A percentile compares a stretch with the other conserved stretches of the same genome.
Conservation (phyloP, 208 protist genomes). For the Leishmania turanica region DNA sequence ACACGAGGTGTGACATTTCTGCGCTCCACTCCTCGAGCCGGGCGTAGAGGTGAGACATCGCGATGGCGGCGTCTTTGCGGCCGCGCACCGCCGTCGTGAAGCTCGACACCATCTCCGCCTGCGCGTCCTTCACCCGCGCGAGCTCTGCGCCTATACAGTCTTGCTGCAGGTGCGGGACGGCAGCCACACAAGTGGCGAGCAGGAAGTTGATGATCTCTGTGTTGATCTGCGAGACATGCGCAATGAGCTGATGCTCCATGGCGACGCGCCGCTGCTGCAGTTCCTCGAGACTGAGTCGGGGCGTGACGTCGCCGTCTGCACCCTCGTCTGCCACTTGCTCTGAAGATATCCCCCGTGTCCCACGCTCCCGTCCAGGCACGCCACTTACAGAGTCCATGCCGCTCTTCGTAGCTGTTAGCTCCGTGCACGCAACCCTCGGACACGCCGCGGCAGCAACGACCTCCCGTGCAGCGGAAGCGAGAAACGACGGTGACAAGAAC, state of each 20-base stretch:
- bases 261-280: conserved; percentile 17
- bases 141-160: conserved; percentile 28
- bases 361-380: background rate
- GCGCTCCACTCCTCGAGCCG: conserved; percentile 22
- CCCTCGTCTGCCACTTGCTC: background rate
- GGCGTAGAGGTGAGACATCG: conserved; percentile 21
- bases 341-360: background rate
- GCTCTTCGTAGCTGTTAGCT: background rate
- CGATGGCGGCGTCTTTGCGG: conserved; percentile 26
- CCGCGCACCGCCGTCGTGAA: conserved; percentile 24
- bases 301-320: too few species aligned
- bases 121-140: conserved; percentile 11
- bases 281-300: background rate
- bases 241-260: conserved; percentile 61
- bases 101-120: conserved; percentile 21
- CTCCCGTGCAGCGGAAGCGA: background rate
- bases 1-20: conserved; percentile 31
- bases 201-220: conserved; percentile 89
- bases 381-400: background rate
- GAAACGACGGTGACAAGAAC: background rate
- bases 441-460: background rate
- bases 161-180: conserved; percentile 31
- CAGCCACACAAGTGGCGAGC: conserved; percentile 40
- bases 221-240: conserved; percentile 67
- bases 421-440: background rate